Evolutionary conservation across 164 flowering plant species (phyloP).

Genomic region (Echeveria elegans): DNA sequence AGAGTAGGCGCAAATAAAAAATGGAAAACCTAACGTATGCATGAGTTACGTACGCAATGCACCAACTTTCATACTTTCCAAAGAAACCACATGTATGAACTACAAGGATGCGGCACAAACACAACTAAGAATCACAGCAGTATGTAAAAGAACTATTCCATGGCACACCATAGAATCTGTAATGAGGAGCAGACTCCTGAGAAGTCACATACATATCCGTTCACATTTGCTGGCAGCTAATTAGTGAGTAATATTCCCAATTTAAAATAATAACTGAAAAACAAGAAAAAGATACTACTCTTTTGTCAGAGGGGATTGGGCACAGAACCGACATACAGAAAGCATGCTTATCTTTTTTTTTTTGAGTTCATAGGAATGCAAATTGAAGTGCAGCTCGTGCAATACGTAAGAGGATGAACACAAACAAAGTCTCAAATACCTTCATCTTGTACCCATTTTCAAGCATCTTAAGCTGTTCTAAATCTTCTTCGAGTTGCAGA

Average conservation of each 20-base stretch:
- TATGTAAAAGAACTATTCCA: not conserved
- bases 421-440: slow-evolving; percentile 27
- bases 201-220: not conserved
- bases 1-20: not conserved
- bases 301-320: not conserved
- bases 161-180: not conserved
- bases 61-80: not conserved
- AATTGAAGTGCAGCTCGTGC: too few relatives aligned
- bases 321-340: not conserved
- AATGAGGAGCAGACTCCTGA: not conserved
- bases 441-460: slow-evolving; percentile 98
- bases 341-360: too few relatives aligned
- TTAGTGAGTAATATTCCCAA: not conserved
- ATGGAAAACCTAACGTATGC: not conserved
- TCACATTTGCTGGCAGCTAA: not conserved
- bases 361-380: too few relatives aligned
- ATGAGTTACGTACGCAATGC: not conserved
- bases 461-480: slow-evolving; percentile 94
- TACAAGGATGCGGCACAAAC: not conserved
- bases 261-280: not conserved
- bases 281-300: not conserved
- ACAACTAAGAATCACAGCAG: not conserved
- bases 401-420: not conserved
- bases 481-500: slow-evolving; percentile 91
- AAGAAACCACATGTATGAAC: not conserved